phyloP scores from a whole-genome alignment of 2,329 filamentous ascomycete species.

The Emmonsia crescens region DNA sequence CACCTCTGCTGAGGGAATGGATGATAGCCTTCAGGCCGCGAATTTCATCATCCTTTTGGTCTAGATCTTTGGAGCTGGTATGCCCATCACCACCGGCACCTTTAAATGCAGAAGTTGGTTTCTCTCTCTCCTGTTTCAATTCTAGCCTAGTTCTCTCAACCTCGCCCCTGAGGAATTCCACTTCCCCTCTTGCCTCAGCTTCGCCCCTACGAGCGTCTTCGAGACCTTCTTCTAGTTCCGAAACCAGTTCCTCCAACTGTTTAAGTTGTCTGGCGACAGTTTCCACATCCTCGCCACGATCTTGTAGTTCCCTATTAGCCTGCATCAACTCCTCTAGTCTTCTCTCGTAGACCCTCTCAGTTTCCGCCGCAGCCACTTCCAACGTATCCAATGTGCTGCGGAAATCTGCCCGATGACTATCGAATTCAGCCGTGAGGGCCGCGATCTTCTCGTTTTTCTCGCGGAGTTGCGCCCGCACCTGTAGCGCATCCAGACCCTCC shows the following conservation, averaged over 20 bases:
- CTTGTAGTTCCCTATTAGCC: constrained; percentile 72
- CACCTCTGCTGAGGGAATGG: constrained; percentile 72
- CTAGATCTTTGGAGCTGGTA: constrained; percentile 58
- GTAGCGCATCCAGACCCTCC: constrained; percentile 62
- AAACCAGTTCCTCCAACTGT: constrained; percentile 89
- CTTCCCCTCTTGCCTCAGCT: constrained; percentile 88
- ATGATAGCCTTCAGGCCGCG: constrained; percentile 95
- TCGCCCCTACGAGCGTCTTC: constrained; percentile 91
- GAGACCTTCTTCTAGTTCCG: constrained; percentile 90
- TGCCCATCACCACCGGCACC: constrained; percentile 31
- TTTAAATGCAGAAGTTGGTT: constrained; percentile 53
- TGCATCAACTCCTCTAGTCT: constrained; percentile 52
- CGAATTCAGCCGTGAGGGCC: constrained; percentile 86
- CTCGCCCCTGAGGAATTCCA: constrained; percentile 89
- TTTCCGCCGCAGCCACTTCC: constrained; percentile 90
- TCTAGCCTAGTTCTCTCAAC: constrained; percentile 86
- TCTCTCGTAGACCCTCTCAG: constrained; percentile 79
- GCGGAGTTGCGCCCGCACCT: constrained; percentile 69
- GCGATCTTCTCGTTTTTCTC: constrained; percentile 98
- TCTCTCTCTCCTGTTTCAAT: constrained; percentile 77
- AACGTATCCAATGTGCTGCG: constrained; percentile 92
- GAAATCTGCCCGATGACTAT: constrained; percentile 89
- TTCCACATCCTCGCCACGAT: constrained; percentile 79
- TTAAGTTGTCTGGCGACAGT: constrained; percentile 84
- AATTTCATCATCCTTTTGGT: constrained; percentile 95